phyloP scores from a whole-genome alignment of 306 rosid species.

The Cucurbita argyrosperma region DNA sequence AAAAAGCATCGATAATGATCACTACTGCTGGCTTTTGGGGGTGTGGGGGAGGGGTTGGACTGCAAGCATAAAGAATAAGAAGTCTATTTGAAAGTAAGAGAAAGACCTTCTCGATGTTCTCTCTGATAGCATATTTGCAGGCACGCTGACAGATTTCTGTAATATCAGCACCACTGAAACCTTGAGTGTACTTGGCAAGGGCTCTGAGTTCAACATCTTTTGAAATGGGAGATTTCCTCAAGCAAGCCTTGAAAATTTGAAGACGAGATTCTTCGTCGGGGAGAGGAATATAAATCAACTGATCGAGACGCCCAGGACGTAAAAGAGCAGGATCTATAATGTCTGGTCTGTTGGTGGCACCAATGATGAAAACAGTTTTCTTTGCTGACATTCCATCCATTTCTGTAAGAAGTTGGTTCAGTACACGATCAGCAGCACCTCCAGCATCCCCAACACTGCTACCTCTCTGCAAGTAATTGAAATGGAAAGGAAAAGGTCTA shows the following conservation, averaged over 20 bases:
- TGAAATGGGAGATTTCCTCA: constrained; percentile 83
- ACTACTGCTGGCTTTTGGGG: not conserved
- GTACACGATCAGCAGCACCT: constrained; percentile 95
- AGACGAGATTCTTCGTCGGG: constrained; percentile 90
- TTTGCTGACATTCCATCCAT: constrained; percentile 99
- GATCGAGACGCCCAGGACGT: constrained; percentile 98
- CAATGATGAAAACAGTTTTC: constrained; percentile 91
- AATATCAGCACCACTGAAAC: constrained; percentile 95
- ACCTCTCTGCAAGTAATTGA: constrained; percentile 52
- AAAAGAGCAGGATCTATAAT: constrained; percentile 92
- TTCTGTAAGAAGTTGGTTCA: constrained; percentile 91
- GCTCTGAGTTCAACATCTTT: constrained; percentile 86
- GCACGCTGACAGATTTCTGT: constrained; percentile 96
- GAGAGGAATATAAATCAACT: constrained; percentile 89
- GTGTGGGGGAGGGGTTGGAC: not conserved
- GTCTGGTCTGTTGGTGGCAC: constrained; percentile 95
- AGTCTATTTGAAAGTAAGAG: not conserved
- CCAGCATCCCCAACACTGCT: constrained; percentile 97
- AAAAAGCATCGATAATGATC: not conserved
- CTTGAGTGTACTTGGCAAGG: constrained; percentile 95
- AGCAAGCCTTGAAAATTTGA: constrained; percentile 76
- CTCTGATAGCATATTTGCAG: constrained; percentile 91
- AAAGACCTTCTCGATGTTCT: constrained; percentile 85
- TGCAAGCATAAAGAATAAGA: not conserved
- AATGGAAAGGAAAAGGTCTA: not conserved